Conservation (phyloP, 148 eudicot species). For the Polygonum aviculare region DNA sequence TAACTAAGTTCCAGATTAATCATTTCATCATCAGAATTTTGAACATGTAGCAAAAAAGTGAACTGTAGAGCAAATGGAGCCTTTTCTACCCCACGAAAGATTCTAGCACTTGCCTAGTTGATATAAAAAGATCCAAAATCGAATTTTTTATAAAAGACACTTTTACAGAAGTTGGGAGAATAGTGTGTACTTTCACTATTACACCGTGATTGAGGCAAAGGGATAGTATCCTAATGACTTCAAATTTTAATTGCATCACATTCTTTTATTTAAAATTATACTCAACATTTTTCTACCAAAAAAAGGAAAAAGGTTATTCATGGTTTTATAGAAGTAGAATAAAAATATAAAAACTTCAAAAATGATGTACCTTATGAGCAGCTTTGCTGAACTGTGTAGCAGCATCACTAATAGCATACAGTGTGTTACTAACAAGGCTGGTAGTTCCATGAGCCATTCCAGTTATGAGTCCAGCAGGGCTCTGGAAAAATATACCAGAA, state of each 20-base stretch:
- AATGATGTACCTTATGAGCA: constrained; percentile 70
- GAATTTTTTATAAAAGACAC: not conserved
- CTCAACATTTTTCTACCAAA: no score
- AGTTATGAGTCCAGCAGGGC: constrained; percentile 73
- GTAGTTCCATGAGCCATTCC: constrained; percentile 94
- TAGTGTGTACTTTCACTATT: not conserved
- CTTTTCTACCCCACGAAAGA: not conserved
- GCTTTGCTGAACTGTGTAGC: constrained; percentile 95
- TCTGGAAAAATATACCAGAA: constrained; percentile 30
- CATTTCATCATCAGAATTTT: not conserved
- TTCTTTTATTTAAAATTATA: not conserved
- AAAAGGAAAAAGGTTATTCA: not conserved
- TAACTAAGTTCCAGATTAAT: not conserved
- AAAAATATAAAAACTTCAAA: not conserved
- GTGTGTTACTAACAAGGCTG: constrained; percentile 81
- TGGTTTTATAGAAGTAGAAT: not conserved
- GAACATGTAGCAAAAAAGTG: no score
- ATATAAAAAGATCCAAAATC: not conserved
- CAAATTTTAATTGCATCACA: not conserved
- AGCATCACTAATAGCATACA: constrained; percentile 94
- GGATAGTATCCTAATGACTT: not conserved
- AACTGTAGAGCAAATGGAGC: not conserved
- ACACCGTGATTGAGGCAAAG: not conserved
- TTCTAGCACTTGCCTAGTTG: not conserved
- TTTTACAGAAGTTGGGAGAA: not conserved